Conservation (phyloP, 2,329 filamentous ascomycete genomes). For the Ophiostoma ulmi region DNA sequence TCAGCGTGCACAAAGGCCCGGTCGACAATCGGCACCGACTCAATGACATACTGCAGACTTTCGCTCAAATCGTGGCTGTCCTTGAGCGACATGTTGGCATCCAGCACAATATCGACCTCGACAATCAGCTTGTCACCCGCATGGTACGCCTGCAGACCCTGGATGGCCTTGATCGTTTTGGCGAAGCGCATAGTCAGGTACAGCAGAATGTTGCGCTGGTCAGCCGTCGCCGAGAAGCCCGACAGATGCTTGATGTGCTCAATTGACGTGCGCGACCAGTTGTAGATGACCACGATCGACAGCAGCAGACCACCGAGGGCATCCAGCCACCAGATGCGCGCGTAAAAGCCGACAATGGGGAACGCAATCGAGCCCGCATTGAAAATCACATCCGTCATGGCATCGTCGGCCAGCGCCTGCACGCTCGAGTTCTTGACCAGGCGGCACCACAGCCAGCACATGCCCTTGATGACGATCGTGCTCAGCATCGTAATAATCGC, state of each 20-base stretch:
- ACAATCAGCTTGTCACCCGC: slow-evolving; percentile 81
- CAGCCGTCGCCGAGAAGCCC: slow-evolving; percentile 70
- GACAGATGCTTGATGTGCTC: slow-evolving; percentile 77
- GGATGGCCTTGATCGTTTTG: slow-evolving; percentile 78
- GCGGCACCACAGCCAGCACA: slow-evolving; percentile 83
- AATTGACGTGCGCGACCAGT: slow-evolving; percentile 68
- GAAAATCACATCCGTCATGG: slow-evolving; percentile 65
- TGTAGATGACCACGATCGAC: slow-evolving; percentile 72
- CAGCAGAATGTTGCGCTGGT: slow-evolving; percentile 76
- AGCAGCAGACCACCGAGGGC: slow-evolving; percentile 71
- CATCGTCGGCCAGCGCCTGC: slow-evolving; percentile 57
- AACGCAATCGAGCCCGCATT: slow-evolving; percentile 87
- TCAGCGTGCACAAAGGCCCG: slow-evolving; percentile 65
- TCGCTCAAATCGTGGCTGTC: slow-evolving; percentile 78
- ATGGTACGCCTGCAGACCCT: slow-evolving; percentile 79
- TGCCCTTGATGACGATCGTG: slow-evolving; percentile 75
- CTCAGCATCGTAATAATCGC: slow-evolving; percentile 75
- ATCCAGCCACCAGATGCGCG: slow-evolving; percentile 78
- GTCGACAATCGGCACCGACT: slow-evolving; percentile 75
- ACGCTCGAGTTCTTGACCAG: slow-evolving; percentile 81
- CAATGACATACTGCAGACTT: slow-evolving; percentile 75
- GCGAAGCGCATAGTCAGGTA: slow-evolving; percentile 94
- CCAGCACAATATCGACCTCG: slow-evolving; percentile 75
- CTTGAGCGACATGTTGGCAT: slow-evolving; percentile 66
- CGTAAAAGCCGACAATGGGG: slow-evolving; percentile 71